A percentile compares a stretch with the other conserved stretches of the same genome.
These are phyloP conservation scores for Botrytis deweyae DNA, from an alignment of 2,329 filamentous ascomycete species.

Conservation along the genomic window DNA sequence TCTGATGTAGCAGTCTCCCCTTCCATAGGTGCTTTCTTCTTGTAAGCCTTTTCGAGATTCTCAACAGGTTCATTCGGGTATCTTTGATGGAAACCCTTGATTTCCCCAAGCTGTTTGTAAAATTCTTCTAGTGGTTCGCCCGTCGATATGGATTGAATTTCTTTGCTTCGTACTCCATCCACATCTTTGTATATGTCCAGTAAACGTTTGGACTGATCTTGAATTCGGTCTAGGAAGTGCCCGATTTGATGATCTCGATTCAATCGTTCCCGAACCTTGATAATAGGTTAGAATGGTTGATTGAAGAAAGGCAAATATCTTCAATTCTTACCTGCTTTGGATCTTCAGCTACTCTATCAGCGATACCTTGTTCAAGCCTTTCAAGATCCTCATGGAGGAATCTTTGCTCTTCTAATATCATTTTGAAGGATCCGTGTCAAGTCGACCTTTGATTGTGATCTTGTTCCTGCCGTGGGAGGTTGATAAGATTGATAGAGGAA, in stretches of 20 bases:
- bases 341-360: conserved; percentile 84
- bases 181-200: conserved; percentile 82
- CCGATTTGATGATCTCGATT: conserved; percentile 90
- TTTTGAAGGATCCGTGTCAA: conserved; percentile 37
- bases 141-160: conserved; percentile 79
- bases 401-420: conserved; percentile 92
- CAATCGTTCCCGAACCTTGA: conserved; percentile 80
- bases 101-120: conserved; percentile 76
- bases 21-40: conserved; percentile 63
- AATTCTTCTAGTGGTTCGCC: conserved; percentile 90
- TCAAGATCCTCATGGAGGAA: conserved; percentile 96
- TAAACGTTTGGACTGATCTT: conserved; percentile 78
- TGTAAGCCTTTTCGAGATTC: conserved; percentile 91
- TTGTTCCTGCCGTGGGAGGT: not conserved
- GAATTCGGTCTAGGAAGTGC: conserved; percentile 82
- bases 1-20: conserved; percentile 63
- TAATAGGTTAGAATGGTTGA: not conserved
- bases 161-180: conserved; percentile 67
- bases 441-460: not conserved
- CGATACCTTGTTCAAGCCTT: conserved; percentile 89
- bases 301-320: not conserved
- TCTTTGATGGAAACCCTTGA: conserved; percentile 83
- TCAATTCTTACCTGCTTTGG: conserved; percentile 70
- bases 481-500: not conserved
- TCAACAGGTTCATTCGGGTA: conserved; percentile 96